These are phyloP conservation scores for Williopsis jadinii DNA, from an alignment of 1,139 yeast species.

Conservation along the genomic window DNA sequence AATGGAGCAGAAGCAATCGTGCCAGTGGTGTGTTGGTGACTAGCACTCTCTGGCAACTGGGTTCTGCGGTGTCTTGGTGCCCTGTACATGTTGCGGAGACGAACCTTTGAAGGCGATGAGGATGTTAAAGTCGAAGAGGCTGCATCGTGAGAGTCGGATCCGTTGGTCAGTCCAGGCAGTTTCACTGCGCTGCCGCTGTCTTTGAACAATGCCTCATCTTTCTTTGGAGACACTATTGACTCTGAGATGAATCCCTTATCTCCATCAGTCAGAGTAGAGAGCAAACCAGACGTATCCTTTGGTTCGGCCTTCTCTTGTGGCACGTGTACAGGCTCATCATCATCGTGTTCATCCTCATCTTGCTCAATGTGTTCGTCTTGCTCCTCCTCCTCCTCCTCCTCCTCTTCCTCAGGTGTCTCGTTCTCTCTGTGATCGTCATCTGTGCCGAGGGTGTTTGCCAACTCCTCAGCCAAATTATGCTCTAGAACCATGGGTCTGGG, in stretches of 20 bases:
- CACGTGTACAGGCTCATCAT: conserved; percentile 9
- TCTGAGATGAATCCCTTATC: conserved; percentile 17
- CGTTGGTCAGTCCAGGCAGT: conserved; percentile 1
- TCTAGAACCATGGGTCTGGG: conserved; percentile 7
- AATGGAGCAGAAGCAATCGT: no score
- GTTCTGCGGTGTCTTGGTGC: conserved; percentile 36
- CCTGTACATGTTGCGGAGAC: conserved; percentile 32
- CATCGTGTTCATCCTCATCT: conserved; percentile 18
- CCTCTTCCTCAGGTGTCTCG: conserved; percentile 5
- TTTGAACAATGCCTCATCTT: conserved; percentile 21
- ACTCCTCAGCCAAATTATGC: conserved; percentile 9
- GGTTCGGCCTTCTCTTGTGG: conserved; percentile 4
- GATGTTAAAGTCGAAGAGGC: background rate
- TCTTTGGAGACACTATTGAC: conserved; percentile 15
- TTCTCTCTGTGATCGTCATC: conserved; percentile 3
- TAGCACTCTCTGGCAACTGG: conserved; percentile 3
- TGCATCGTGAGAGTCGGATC: background rate
- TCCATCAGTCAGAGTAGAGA: conserved; percentile 26
- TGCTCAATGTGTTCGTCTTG: conserved; percentile 4
- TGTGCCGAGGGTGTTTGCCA: conserved; percentile 11
- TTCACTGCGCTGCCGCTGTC: conserved; percentile 8
- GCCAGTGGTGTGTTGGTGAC: no score
- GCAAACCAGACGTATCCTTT: conserved; percentile 17
- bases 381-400: conserved; percentile 3
- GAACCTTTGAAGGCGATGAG: conserved; percentile 29